phyloP scores from a whole-genome alignment of 2,329 filamentous ascomycete species.

The Ophiostoma australiae region DNA sequence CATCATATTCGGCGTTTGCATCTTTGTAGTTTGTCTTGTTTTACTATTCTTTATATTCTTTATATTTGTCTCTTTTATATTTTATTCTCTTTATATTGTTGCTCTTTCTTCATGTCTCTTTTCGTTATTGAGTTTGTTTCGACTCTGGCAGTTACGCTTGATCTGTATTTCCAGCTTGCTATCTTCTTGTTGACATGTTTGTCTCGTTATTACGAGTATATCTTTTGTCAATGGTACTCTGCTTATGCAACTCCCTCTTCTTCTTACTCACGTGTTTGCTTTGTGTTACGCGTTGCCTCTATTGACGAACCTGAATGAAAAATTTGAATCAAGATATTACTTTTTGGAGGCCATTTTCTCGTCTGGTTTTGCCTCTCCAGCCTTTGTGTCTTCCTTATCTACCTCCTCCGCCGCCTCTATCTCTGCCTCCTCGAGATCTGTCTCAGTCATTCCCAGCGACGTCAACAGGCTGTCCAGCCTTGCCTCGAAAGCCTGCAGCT shows the following conservation, averaged over 20 bases:
- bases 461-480: conserved; percentile 53
- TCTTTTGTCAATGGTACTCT: neutral
- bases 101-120: neutral
- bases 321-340: neutral
- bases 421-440: conserved; percentile 17
- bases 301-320: too few species aligned
- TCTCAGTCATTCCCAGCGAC: conserved; percentile 38
- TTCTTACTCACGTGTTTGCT: neutral
- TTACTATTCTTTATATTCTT: conserved; percentile 8
- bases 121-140: neutral
- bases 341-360: neutral
- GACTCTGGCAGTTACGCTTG: neutral
- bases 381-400: conserved; percentile 4
- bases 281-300: neutral
- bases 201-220: neutral
- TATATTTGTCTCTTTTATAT: neutral
- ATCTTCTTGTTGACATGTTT: too few species aligned
- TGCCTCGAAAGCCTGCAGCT: conserved; percentile 48
- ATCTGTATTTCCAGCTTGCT: neutral
- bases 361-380: neutral
- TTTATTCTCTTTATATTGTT: neutral
- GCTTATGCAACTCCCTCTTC: neutral
- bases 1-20: conserved; percentile 22
- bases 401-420: neutral
- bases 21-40: conserved; percentile 10